These are phyloP conservation scores for Arxiozyma heterogenica DNA, from an alignment of 1,139 yeast genomes.

Conservation along the genomic window DNA sequence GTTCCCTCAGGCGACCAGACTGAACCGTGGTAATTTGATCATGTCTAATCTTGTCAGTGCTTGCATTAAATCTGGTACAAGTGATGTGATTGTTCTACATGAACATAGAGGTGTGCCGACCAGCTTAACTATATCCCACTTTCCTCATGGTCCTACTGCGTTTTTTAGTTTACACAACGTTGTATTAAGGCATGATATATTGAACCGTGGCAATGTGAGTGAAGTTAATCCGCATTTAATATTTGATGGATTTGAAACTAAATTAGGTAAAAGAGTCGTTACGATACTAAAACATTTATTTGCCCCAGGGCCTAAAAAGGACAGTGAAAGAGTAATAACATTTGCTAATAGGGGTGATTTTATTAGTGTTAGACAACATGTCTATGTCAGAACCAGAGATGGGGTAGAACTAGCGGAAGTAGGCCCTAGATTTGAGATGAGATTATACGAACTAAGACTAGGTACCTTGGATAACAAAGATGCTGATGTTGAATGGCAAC, in stretches of 20 bases:
- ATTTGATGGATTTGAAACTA: constrained; percentile 82
- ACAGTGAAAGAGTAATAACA: constrained; percentile 79
- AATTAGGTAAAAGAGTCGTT: constrained; percentile 74
- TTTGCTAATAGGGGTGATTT: constrained; percentile 87
- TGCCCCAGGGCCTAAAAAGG: constrained; percentile 95
- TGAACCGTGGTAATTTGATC: constrained; percentile 88
- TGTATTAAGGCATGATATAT: constrained; percentile 83
- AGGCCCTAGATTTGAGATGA: constrained; percentile 98
- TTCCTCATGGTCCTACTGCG: constrained; percentile 97
- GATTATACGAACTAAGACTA: constrained; percentile 73
- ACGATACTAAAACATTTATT: constrained; percentile 78
- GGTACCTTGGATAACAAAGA: constrained; percentile 93
- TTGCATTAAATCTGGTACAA: constrained; percentile 64
- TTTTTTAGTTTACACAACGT: constrained; percentile 92
- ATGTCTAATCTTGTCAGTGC: constrained; percentile 80
- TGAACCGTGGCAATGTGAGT: constrained; percentile 76
- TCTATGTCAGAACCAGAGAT: constrained; percentile 80
- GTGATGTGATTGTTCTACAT: constrained; percentile 78
- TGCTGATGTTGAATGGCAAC: constrained; percentile 97
- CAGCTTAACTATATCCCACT: constrained; percentile 82
- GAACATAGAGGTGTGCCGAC: constrained; percentile 99
- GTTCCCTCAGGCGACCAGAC: constrained; percentile 81
- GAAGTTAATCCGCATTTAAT: constrained; percentile 92
- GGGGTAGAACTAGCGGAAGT: constrained; percentile 89
- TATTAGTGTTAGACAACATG: constrained; percentile 90